Conservation (phyloP, 495 filamentous ascomycete genomes). For the Penicillium antarcticum region DNA sequence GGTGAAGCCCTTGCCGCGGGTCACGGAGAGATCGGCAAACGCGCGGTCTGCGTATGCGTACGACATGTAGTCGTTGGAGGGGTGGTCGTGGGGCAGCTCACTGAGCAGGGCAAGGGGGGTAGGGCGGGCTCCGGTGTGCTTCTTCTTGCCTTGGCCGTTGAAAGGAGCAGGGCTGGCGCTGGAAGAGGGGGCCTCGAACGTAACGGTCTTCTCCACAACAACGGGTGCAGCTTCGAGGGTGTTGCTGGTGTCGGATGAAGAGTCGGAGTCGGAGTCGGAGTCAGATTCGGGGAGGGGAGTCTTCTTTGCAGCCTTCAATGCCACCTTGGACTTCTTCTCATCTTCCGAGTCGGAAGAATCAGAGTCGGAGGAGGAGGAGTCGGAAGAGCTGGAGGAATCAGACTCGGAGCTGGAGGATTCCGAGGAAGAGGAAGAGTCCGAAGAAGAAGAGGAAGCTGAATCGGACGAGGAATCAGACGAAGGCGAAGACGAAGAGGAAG, state of each 20-base stretch:
- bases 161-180: constrained; percentile 43
- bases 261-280: constrained; percentile 16
- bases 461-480: constrained; percentile 26
- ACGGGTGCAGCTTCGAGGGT: constrained; percentile 36
- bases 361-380: constrained; percentile 28
- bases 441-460: constrained; percentile 25
- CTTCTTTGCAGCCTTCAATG: constrained; percentile 49
- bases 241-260: constrained; percentile 28
- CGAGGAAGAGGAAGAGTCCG: constrained; percentile 16
- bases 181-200: constrained; percentile 31
- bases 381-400: constrained; percentile 29
- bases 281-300: constrained; percentile 49
- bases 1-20: constrained; percentile 94
- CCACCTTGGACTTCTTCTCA: constrained; percentile 29
- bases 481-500: constrained; percentile 25
- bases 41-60: constrained; percentile 90
- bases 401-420: constrained; percentile 33
- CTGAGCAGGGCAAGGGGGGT: constrained; percentile 48
- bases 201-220: constrained; percentile 20
- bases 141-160: constrained; percentile 48
- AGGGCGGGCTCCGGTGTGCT: constrained; percentile 44
- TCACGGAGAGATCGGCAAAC: constrained; percentile 80
- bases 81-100: constrained; percentile 41
- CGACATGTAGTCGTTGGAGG: constrained; percentile 68
- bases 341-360: constrained; percentile 35